Evolutionary conservation across 2,329 filamentous ascomycete species (phyloP).

Genomic region (Venturia carpophila): DNA sequence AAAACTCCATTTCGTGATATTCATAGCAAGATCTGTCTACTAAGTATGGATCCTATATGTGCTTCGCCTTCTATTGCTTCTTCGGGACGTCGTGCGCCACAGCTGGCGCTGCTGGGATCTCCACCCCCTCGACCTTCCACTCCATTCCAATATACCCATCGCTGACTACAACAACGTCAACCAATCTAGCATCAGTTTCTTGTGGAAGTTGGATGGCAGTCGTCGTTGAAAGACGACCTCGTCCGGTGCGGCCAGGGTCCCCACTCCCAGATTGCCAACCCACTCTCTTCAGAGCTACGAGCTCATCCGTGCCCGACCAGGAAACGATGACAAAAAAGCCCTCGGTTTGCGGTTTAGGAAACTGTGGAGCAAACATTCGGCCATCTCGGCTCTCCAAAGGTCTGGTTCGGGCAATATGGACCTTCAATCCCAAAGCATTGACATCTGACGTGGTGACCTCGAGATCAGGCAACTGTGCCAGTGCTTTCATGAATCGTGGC

Average conservation of each 20-base stretch:
- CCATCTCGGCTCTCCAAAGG: constrained; percentile 25
- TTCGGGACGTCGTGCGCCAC: constrained; percentile 2
- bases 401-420: constrained; percentile 62
- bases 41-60: neutral
- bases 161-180: constrained; percentile 72
- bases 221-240: constrained; percentile 43
- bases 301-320: constrained; percentile 59
- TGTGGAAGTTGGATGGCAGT: constrained; percentile 55
- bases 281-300: constrained; percentile 78
- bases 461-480: constrained; percentile 62
- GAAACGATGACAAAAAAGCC: constrained; percentile 83
- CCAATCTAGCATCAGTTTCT: constrained; percentile 45
- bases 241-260: constrained; percentile 15
- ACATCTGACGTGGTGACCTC: constrained; percentile 52
- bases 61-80: constrained; percentile 3
- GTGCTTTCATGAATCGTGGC: constrained; percentile 49
- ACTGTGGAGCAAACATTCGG: constrained; percentile 79
- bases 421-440: constrained; percentile 54
- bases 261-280: constrained; percentile 53
- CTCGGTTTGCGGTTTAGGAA: constrained; percentile 90
- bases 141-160: constrained; percentile 78
- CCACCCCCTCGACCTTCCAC: constrained; percentile 48
- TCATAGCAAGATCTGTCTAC: no score
- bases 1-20: neutral
- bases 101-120: constrained; percentile 38